These are phyloP conservation scores for Ophiocordyceps sinensis DNA, from an alignment of 2,329 filamentous ascomycete species.

Conservation along the genomic window DNA sequence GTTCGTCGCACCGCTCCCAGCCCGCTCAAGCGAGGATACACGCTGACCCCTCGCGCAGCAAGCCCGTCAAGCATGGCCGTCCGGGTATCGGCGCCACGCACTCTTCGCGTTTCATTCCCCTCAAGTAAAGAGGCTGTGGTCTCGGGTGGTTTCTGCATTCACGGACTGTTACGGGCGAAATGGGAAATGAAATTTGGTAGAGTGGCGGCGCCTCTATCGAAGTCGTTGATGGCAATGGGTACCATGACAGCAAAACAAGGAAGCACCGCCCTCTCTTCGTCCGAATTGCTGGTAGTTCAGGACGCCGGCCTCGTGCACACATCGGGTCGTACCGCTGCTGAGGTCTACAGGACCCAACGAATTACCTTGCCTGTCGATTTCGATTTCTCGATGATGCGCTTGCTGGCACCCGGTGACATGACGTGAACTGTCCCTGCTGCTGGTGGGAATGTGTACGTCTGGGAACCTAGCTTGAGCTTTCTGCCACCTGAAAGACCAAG, in stretches of 20 bases:
- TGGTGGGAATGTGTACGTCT: too few relatives aligned
- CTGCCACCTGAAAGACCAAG: too few relatives aligned
- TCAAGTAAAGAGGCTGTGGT: constrained; percentile 74
- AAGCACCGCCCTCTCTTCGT: constrained; percentile 19
- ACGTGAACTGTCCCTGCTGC: too few relatives aligned
- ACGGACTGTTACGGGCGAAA: constrained; percentile 42
- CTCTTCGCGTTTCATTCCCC: constrained; percentile 99
- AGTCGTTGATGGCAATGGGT: constrained; percentile 29
- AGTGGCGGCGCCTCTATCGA: constrained; percentile 28
- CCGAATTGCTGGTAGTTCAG: background rate
- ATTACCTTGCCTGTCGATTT: too few relatives aligned
- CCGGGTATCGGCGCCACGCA: constrained; percentile 99
- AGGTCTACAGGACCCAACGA: too few relatives aligned
- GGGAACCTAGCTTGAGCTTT: too few relatives aligned
- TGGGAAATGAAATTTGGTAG: constrained; percentile 41
- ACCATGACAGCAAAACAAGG: constrained; percentile 28
- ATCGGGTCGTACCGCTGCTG: too few relatives aligned
- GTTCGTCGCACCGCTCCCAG: constrained; percentile 42
- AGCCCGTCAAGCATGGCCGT: constrained; percentile 99
- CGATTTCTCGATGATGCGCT: too few relatives aligned
- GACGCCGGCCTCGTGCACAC: background rate
- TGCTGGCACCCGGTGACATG: too few relatives aligned
- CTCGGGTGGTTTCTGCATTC: constrained; percentile 41
- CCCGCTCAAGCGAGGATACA: background rate
- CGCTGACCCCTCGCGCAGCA: constrained; percentile 52